Base-by-base conservation (phyloP, 352 stramenopile species). In the Phytopythium boreale region DNA sequence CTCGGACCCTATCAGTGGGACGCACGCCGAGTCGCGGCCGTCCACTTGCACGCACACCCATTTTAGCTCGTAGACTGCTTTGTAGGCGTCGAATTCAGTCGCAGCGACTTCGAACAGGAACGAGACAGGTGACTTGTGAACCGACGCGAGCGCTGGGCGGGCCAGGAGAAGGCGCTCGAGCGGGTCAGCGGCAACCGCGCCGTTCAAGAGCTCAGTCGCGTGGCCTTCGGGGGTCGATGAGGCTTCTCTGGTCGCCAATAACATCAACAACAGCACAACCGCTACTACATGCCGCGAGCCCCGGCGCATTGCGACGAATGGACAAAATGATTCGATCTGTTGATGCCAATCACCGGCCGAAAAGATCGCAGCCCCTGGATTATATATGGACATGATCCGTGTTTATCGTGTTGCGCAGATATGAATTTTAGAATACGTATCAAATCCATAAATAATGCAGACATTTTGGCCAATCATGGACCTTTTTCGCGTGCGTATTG, bases 11-110 rank as follows among this genome's bases (percentile, higher is more conserved):
- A 68, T 53, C 17, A 76, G 64, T 8, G 66, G 22, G 24, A 76
- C 65, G 52, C 70, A 76, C 1, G 56, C 57, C 11, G 36, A 52
- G 66, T 64, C 72, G 2, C 10, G 29, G 2, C 26, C 51, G 4
- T 76, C 70, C 24, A 76, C 55, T 44, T 65, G 53, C 36, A 76
- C 60, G 61, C 70, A 76, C 49, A 66, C 6, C 70, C 66, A 76
- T 2, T 63, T 57, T 1, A 36, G 55, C 43, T 50, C 39, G 43
- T 76, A 76, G 22, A 19, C 12, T 1, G 27, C 56, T 59, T 71
- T 44, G 34, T 71, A 24, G n/a, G 43, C 20, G 10, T 41, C 59
- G 43, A 69, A 56, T 29, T 74, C 63, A 3, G 50, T 29, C 2
- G 62, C 52, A 6, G 59, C 0, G 22, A 74, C 4, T 39, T 66